These are phyloP conservation scores for Xylaria acuta DNA, from an alignment of 495 filamentous ascomycete genomes.

Conservation along the genomic window DNA sequence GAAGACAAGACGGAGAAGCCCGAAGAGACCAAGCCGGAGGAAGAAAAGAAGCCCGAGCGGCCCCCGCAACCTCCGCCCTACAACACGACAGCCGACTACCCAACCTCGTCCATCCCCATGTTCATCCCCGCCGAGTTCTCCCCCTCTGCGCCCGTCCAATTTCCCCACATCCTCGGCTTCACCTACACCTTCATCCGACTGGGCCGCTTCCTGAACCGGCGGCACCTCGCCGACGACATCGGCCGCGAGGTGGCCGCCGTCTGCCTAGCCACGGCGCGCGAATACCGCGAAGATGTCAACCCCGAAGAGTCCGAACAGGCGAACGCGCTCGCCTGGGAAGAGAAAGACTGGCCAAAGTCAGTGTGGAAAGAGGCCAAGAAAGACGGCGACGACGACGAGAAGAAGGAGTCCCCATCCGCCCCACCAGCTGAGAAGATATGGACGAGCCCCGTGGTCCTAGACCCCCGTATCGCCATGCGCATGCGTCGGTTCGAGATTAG, in stretches of 20 bases:
- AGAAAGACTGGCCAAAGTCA: slow-evolving; percentile 85
- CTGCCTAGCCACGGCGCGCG: slow-evolving; percentile 70
- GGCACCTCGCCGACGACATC: slow-evolving; percentile 81
- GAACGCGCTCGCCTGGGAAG: slow-evolving; percentile 73
- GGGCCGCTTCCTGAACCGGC: slow-evolving; percentile 87
- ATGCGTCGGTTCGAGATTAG: slow-evolving; percentile 79
- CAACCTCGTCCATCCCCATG: slow-evolving; percentile 63
- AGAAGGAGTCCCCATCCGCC: slow-evolving; percentile 22
- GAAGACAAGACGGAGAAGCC: slow-evolving; percentile 36
- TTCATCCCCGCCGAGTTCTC: slow-evolving; percentile 64
- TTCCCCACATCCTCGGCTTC: slow-evolving; percentile 94
- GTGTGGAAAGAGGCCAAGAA: slow-evolving; percentile 72
- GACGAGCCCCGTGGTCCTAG: slow-evolving; percentile 78
- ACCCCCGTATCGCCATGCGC: slow-evolving; percentile 74
- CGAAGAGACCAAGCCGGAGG: slow-evolving; percentile 42
- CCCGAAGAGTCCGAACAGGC: slow-evolving; percentile 67
- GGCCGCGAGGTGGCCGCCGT: slow-evolving; percentile 88
- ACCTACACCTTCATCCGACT: slow-evolving; percentile 85
- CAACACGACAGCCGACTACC: slow-evolving; percentile 73
- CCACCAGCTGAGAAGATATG: slow-evolving; percentile 67
- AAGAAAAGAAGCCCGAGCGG: slow-evolving; percentile 52
- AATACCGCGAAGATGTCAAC: slow-evolving; percentile 42
- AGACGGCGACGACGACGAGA: slow-evolving; percentile 56
- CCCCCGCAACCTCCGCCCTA: slow-evolving; percentile 65
- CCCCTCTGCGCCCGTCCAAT: slow-evolving; percentile 72